Base-by-base conservation (phyloP, 2,329 filamentous ascomycete genomes). In the Monosporascus sp. region DNA sequence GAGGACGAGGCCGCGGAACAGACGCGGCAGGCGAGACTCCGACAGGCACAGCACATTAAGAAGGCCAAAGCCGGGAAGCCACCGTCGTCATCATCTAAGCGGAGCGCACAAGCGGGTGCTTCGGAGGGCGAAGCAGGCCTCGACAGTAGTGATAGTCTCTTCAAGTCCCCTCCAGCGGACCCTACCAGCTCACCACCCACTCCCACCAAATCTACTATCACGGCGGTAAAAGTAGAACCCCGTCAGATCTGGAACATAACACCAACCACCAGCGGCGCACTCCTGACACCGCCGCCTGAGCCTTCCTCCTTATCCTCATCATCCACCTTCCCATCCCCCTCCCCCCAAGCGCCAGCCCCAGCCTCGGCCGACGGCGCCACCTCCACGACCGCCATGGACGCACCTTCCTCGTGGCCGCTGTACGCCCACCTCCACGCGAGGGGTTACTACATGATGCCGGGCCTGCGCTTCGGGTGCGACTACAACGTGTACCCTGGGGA, bases 401-500 rank as follows among this genome's bases (percentile, higher is more conserved):
- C 65, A 0, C 74, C 81, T 3, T 70, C 73, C 19, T 85, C 84
- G 2, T 92, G 90, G 61, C 84, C 90, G 3, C 76, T 97, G 22
- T 96, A 91, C 71, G 84, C 83, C 37, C 86, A 94, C 67, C 76
- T 99, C 26, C 90, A 97, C 66, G 77, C 80, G 7, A 78, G 81
- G 19, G 89, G 88, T 49, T 97, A 93, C 73, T 97, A 88, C 73
- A 85, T 94, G 66, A 92, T 91, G 52, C 94, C 94, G 1, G 94
- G 94, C 8, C 79, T 99, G 50, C 89, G 94, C 26, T 99, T 99
- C 65, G 94, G 94, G 26, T 95, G 92, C 63, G 85, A 94, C 65
- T 97, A 96, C 72, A 91, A 91, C 61, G 90, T 95, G 5, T 99
- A 99, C 64, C 94, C 94, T 0, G 94, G 94, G 46, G 94, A 99